Evolutionary conservation across 306 rosid genomes (phyloP), one percentile per base, ranked within the genome.

Genomic region (Vigna trinervia): DNA sequence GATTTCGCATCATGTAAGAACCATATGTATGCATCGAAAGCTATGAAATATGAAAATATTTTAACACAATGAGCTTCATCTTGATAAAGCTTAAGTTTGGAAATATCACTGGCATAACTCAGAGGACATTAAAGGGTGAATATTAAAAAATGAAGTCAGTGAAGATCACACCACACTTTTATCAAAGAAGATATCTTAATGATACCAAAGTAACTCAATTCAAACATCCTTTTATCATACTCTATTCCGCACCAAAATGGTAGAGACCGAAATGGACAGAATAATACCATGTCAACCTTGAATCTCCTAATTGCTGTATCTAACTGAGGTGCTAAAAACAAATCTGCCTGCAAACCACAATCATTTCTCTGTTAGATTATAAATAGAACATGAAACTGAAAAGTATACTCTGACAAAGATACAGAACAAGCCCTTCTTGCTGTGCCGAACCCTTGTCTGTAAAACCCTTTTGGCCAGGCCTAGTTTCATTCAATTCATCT

Each of bases 261-360:
- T 36, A 36, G 4, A 45, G 3, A 6, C 20, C 3, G 22, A 19
- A 56, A 75, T 68, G 14, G 4, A 78, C 14, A 45, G 48, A 50
- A 54, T 38, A 74, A 45, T 92, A 92, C 96, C 97, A 80, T 82
- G 90, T 87, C 89, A 41, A 89, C 36, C 45, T 83, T 80, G 87
- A 81, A 86, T 77, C 58, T 50, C 13, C 8, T 78, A 52, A 23
- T n/a, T 36, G 86, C 84, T 69, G 73, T 58, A 75, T 80, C 2
- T 23, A 92, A 6, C 82, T 92, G 97, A 43, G 97, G 91, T 5
- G 97, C 97, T 69, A 92, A 60, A 81, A 92, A 90, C 73, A 90
- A 17, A 71, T 90, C 97, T 8, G 94, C 91, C 97, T 93, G 91
- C 75, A 87, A 64, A 45, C 23, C 1, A 30, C 30, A 30, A 60